Evolutionary conservation across 768 basidiomycete genomes (phyloP).

Genomic region (Tulasnella sp.): DNA sequence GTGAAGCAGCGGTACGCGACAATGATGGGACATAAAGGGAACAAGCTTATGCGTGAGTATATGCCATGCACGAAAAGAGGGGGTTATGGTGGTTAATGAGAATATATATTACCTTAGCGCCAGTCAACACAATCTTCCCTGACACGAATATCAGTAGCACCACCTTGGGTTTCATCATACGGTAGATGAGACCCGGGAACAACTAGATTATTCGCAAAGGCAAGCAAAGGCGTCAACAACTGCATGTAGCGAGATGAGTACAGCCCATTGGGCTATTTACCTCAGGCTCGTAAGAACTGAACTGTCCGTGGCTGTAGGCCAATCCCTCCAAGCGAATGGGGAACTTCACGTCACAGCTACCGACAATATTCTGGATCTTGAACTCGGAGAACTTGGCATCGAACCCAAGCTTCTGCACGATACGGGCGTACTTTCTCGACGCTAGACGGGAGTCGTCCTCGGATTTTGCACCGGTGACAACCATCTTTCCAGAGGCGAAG

Average conservation of each 20-base stretch:
- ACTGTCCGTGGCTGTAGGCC: slow-evolving; percentile 95
- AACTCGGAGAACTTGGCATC: slow-evolving; percentile 99
- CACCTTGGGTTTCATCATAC: slow-evolving; percentile 99
- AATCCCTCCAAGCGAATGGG: slow-evolving; percentile 95
- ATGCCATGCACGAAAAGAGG: not conserved
- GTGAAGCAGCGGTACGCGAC: slow-evolving; percentile 36
- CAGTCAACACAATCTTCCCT: slow-evolving; percentile 96
- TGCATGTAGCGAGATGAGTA: not conserved
- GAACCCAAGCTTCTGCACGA: slow-evolving; percentile 98
- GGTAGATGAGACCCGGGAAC: slow-evolving; percentile 97
- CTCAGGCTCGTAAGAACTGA: slow-evolving; percentile 96
- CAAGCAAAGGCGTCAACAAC: slow-evolving; percentile 13
- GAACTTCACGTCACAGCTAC: slow-evolving; percentile 96
- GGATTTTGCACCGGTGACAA: slow-evolving; percentile 97
- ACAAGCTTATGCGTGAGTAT: slow-evolving; percentile 9
- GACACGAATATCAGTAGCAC: slow-evolving; percentile 97
- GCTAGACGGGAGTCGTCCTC: slow-evolving; percentile 96
- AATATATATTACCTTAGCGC: slow-evolving; percentile 72
- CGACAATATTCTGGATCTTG: slow-evolving; percentile 99
- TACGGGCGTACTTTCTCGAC: slow-evolving; percentile 96
- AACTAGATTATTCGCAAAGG: slow-evolving; percentile 39
- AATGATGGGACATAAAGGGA: slow-evolving; percentile 26
- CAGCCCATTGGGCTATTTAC: slow-evolving; percentile 33
- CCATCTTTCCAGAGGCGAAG: slow-evolving; percentile 99
- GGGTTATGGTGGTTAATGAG: slow-evolving; percentile 3